These are phyloP conservation scores for Albatrellus ellisii DNA, from an alignment of 768 basidiomycete species.

Conservation along the genomic window DNA sequence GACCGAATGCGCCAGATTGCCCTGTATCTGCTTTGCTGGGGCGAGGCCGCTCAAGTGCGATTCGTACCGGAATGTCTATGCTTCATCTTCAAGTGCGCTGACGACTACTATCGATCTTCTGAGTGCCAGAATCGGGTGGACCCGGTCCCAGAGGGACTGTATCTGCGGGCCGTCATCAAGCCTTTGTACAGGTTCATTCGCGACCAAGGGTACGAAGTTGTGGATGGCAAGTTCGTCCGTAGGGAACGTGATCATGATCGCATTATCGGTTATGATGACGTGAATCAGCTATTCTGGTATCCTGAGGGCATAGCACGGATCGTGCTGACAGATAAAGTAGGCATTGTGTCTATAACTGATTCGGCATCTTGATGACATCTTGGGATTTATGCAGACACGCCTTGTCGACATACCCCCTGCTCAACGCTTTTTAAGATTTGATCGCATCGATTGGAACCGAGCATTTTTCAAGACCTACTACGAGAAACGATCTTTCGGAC, in stretches of 20 bases:
- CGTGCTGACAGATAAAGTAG: constrained; percentile 78
- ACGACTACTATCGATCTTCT: constrained; percentile 98
- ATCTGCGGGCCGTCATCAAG: constrained; percentile 80
- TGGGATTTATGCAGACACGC: constrained; percentile 43
- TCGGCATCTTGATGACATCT: background rate
- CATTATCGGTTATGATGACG: constrained; percentile 97
- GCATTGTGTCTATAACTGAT: background rate
- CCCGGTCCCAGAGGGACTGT: constrained; percentile 91
- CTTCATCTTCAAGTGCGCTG: constrained; percentile 99
- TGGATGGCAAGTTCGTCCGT: constrained; percentile 89
- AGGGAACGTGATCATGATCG: constrained; percentile 86
- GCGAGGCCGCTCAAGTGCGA: constrained; percentile 94
- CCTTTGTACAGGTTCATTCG: constrained; percentile 94
- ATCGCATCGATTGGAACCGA: constrained; percentile 90
- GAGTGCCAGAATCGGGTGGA: constrained; percentile 92
- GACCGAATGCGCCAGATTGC: constrained; percentile 95
- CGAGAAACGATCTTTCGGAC: constrained; percentile 93
- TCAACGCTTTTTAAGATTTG: constrained; percentile 94
- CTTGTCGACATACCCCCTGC: constrained; percentile 85
- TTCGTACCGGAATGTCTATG: constrained; percentile 95
- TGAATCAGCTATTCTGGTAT: constrained; percentile 99
- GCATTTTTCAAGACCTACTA: constrained; percentile 99
- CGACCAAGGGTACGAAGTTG: constrained; percentile 94
- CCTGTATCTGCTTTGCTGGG: constrained; percentile 92
- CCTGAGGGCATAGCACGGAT: constrained; percentile 96